Percentiles rank a stretch among this genome's conserved stretches.
Evolutionary conservation across 202 grass and related monocot species (phyloP).

Genomic region (Setaria viridis): DNA sequence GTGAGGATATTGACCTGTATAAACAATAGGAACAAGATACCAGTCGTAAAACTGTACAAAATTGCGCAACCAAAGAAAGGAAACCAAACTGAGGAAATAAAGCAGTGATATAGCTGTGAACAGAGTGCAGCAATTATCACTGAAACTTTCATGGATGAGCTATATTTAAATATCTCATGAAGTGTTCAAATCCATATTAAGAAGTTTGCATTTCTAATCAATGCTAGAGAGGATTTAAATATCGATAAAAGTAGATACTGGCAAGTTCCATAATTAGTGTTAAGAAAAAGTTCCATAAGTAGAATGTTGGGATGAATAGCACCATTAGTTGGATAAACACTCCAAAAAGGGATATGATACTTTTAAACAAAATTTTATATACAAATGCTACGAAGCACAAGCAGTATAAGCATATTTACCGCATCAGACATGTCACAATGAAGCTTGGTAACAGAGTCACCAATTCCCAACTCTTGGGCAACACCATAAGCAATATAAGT

Average conservation of each 20-base stretch:
- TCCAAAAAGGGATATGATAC: not conserved
- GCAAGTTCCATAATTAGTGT: not conserved
- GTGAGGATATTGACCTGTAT: conserved; percentile 83
- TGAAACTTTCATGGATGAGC: not conserved
- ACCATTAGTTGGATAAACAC: not conserved
- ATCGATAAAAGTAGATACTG: not conserved
- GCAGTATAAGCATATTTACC: conserved; percentile 45
- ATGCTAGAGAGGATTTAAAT: not conserved
- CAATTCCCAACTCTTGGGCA: conserved; percentile 68
- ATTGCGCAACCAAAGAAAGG: not conserved
- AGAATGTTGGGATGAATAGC: not conserved
- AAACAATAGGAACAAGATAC: conserved; percentile 16
- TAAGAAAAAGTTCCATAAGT: not conserved
- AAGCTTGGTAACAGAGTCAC: conserved; percentile 94
- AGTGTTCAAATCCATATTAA: too few species aligned
- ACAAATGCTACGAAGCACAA: not conserved
- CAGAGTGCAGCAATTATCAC: not conserved
- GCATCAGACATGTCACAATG: conserved; percentile 96
- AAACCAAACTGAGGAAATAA: conserved; percentile 2
- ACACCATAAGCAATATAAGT: conserved; percentile 94
- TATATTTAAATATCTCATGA: not conserved
- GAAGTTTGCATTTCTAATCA: not conserved
- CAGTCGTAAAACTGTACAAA: not conserved
- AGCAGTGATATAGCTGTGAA: not conserved
- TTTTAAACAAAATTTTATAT: not conserved